These are phyloP conservation scores for Rubia peregrina DNA, from an alignment of 305 asterid genomes.

Conservation along the genomic window DNA sequence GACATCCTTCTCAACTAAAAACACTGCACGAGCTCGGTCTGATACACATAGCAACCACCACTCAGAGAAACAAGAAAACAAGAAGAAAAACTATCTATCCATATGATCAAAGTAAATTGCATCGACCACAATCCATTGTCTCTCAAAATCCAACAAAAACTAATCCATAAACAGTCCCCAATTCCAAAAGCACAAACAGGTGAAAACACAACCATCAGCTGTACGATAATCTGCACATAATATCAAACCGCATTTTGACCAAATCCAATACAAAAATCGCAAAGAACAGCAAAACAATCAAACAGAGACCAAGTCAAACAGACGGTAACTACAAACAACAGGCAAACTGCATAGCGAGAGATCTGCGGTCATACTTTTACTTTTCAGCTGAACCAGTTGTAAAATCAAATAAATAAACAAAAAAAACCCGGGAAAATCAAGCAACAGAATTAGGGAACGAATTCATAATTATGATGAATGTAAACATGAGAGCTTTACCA, in stretches of 20 bases:
- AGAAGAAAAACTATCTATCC: not conserved
- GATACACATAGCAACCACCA: not conserved
- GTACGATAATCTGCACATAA: not conserved
- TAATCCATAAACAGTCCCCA: not conserved
- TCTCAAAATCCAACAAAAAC: not conserved
- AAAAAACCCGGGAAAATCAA: not conserved
- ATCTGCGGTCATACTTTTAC: constrained; percentile 20
- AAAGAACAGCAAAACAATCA: not conserved
- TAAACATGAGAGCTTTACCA: constrained; percentile 14
- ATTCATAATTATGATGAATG: not conserved
- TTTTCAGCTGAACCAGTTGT: constrained; percentile 34
- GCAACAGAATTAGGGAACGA: constrained; percentile 5
- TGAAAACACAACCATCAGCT: not conserved
- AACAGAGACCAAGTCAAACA: constrained; percentile 7
- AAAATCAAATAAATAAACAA: constrained; percentile 8
- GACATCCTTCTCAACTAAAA: constrained; percentile 46
- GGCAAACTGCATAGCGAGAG: constrained; percentile 16
- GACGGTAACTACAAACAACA: not conserved
- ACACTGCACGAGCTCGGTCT: constrained; percentile 24
- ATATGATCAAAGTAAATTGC: not conserved
- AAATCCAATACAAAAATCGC: constrained; percentile 1
- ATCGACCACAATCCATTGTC: not conserved
- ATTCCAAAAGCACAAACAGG: not conserved
- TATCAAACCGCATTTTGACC: not conserved
- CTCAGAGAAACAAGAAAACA: constrained; percentile 10